Conservation (phyloP, 306 rosid species). For the Corylus avellana region DNA sequence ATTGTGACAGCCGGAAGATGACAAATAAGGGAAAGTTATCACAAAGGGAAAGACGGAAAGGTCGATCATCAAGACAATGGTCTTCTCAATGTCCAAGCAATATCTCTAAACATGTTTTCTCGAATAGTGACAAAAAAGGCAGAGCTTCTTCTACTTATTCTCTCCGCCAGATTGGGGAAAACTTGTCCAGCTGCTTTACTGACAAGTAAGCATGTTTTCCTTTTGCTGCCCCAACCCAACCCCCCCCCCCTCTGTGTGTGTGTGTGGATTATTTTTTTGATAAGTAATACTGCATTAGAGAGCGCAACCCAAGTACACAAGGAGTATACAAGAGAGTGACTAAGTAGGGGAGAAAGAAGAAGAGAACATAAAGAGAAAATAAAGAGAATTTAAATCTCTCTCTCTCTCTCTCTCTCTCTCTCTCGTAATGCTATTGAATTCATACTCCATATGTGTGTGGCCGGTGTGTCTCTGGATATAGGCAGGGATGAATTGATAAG, state of each 20-base stretch:
- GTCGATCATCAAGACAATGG: constrained; percentile 39
- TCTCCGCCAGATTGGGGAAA: constrained; percentile 20
- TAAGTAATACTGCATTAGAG: too few species aligned
- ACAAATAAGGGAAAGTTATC: constrained; percentile 32
- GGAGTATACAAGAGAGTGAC: too few species aligned
- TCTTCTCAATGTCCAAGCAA: constrained; percentile 34
- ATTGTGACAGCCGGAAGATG: constrained; percentile 34
- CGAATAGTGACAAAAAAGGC: constrained; percentile 37
- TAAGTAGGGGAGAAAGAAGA: too few species aligned
- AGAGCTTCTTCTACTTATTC: constrained; percentile 36
- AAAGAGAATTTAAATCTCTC: too few species aligned
- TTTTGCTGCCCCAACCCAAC: background rate
- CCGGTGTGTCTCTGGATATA: background rate
- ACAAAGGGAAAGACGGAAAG: constrained; percentile 37
- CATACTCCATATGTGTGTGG: background rate
- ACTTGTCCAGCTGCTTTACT: constrained; percentile 28
- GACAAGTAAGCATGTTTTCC: constrained; percentile 39
- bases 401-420: too few species aligned
- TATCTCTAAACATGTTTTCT: constrained; percentile 30
- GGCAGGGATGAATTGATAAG: background rate
- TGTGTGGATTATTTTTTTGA: too few species aligned
- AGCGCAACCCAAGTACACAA: too few species aligned
- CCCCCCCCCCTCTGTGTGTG: too few species aligned
- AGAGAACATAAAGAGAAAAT: too few species aligned
- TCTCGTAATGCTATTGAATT: background rate